Conservation (phyloP, 306 rosid genomes). For the Lathyrus tuberosus region DNA sequence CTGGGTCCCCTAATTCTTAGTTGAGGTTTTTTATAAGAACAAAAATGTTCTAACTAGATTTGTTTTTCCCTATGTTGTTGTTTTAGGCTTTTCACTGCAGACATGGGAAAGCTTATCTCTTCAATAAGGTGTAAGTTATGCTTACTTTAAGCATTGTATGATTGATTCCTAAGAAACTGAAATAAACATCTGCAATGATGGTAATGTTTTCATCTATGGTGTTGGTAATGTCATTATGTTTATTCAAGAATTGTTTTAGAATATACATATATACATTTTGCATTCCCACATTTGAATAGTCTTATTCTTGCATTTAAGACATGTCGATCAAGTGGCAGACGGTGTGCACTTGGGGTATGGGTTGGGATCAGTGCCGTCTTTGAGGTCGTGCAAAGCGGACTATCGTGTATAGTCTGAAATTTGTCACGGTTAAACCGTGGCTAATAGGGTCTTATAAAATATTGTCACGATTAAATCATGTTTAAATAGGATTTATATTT, state of each 20-base stretch:
- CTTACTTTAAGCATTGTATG: conserved; percentile 40
- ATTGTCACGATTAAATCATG: no score
- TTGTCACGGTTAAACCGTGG: no score
- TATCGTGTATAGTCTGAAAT: no score
- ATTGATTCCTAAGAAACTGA: conserved; percentile 19
- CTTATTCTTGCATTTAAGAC: conserved; percentile 24
- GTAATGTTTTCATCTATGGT: conserved; percentile 15
- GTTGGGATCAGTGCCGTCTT: background rate
- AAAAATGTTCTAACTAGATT: conserved; percentile 43
- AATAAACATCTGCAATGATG: conserved; percentile 14
- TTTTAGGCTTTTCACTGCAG: conserved; percentile 76
- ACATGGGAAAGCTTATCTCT: conserved; percentile 96
- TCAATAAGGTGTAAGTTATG: conserved; percentile 89
- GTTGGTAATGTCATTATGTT: conserved; percentile 12
- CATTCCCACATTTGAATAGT: conserved; percentile 10
- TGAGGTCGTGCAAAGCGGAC: no score
- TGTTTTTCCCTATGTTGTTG: conserved; percentile 48
- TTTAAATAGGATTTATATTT: no score
- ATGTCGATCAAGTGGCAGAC: background rate
- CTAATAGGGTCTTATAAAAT: no score
- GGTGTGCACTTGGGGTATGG: background rate
- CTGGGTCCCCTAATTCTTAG: conserved; percentile 16
- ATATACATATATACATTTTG: conserved; percentile 4
- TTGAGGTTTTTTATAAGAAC: conserved; percentile 28
- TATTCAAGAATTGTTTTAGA: conserved; percentile 35